These are phyloP conservation scores for Colletotrichum spinosum DNA, from an alignment of 2,329 filamentous ascomycete genomes.

Conservation along the genomic window DNA sequence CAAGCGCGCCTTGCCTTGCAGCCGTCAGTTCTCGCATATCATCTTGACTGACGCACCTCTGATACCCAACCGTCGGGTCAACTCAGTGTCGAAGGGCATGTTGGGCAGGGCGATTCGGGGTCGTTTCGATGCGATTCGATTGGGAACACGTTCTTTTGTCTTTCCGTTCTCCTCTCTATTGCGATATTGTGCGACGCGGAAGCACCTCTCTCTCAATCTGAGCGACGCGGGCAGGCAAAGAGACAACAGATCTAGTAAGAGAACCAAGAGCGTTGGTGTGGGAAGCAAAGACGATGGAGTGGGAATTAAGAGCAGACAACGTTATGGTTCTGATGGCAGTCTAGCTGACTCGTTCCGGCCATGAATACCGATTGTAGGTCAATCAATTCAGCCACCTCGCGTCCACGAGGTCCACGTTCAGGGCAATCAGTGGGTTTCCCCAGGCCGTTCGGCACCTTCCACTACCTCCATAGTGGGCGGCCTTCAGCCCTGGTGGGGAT, in stretches of 20 bases:
- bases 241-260: conserved; percentile 5
- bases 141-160: conserved; percentile 24
- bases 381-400: too few relatives aligned
- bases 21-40: not conserved
- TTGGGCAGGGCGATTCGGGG: conserved; percentile 38
- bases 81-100: conserved; percentile 69
- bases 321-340: conserved; percentile 27
- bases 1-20: conserved; percentile 6
- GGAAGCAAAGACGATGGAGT: not conserved
- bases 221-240: conserved; percentile 13
- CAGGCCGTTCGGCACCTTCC: too few relatives aligned
- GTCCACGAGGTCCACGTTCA: too few relatives aligned
- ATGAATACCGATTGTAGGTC: not conserved
- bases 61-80: conserved; percentile 70
- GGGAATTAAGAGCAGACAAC: not conserved
- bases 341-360: conserved; percentile 34
- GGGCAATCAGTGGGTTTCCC: too few relatives aligned
- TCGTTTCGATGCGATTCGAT: too few relatives aligned
- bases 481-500: conserved; percentile 8
- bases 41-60: conserved; percentile 48
- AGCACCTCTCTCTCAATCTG: not conserved
- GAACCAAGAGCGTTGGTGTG: conserved; percentile 15
- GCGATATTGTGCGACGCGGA: not conserved
- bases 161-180: not conserved
- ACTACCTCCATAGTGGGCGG: conserved; percentile 26